phyloP scores from a whole-genome alignment of 2,329 filamentous ascomycete genomes.

The Aspergillus amoenus region DNA sequence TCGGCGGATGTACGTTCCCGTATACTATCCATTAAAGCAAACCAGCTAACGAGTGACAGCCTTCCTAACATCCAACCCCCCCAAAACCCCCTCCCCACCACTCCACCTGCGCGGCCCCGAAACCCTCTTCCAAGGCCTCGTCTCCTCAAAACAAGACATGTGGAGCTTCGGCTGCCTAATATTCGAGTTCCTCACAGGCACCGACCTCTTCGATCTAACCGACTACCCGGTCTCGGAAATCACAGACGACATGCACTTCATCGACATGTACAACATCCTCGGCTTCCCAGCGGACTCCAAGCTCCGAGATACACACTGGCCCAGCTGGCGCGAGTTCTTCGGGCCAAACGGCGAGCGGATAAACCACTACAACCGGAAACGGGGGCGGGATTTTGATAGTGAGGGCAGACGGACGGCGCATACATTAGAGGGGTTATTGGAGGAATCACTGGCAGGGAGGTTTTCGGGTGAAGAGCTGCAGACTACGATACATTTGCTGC shows the following conservation, averaged over 20 bases:
- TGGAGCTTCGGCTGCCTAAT: slow-evolving; percentile 9
- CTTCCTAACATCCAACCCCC: neutral
- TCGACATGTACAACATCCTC: slow-evolving; percentile 8
- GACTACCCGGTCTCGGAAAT: neutral
- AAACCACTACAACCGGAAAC: neutral
- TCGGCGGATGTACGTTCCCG: slow-evolving; percentile 7
- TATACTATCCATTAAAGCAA: neutral
- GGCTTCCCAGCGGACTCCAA: neutral
- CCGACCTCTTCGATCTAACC: neutral
- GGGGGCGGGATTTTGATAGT: neutral
- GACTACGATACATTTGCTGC: neutral
- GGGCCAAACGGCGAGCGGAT: neutral
- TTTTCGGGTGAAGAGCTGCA: neutral
- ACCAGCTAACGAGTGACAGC: neutral
- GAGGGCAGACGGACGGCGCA: neutral
- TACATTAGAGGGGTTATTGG: neutral
- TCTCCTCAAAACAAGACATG: slow-evolving; percentile 5
- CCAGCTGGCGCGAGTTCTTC: neutral
- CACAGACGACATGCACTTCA: slow-evolving; percentile 3
- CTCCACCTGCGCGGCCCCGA: slow-evolving; percentile 6
- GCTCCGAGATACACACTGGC: neutral
- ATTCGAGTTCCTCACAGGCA: slow-evolving; percentile 7
- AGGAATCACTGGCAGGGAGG: neutral
- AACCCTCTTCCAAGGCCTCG: neutral
- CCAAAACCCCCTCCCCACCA: neutral